Percentiles rank a stretch among this genome's conserved stretches.
Evolutionary conservation across 169 alveolate species (phyloP).

Genomic region (Haemoproteus tartakovskyi): DNA sequence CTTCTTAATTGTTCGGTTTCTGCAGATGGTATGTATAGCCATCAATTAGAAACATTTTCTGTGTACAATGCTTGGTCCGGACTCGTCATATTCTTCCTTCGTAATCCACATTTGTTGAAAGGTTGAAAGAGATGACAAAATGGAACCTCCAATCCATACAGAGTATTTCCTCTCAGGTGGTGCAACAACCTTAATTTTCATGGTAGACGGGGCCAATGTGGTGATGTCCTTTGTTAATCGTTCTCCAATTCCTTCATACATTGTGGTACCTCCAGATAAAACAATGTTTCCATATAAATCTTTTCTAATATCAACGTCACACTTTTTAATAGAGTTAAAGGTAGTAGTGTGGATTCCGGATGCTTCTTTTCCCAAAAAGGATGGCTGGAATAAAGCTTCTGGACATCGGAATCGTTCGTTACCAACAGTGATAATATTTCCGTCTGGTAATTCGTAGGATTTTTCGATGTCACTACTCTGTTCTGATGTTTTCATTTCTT

Average conservation of each 20-base stretch:
- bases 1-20: too few relatives aligned
- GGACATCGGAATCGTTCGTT: constrained; percentile 97
- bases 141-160: constrained; percentile 99
- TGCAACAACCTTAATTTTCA: constrained; percentile 97
- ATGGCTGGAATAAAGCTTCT: constrained; percentile 96
- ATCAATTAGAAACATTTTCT: constrained; percentile 92
- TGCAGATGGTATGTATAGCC: too few relatives aligned
- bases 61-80: constrained; percentile 98
- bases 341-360: constrained; percentile 95
- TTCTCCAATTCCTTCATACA: constrained; percentile 96
- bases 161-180: constrained; percentile 98
- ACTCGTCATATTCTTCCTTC: constrained; percentile 96
- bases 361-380: constrained; percentile 90
- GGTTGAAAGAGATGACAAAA: constrained; percentile 92
- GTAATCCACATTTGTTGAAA: constrained; percentile 98
- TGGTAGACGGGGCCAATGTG: constrained; percentile 93
- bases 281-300: constrained; percentile 94
- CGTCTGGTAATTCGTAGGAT: constrained; percentile 98
- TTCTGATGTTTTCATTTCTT: constrained; percentile 87
- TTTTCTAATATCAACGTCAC: constrained; percentile 95
- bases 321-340: constrained; percentile 93
- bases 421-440: constrained; percentile 92
- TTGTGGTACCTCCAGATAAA: constrained; percentile 97
- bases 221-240: constrained; percentile 96
- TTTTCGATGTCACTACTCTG: constrained; percentile 90